These are phyloP conservation scores for Phytophthora kernoviae DNA, from an alignment of 352 stramenopile genomes.

Conservation along the genomic window DNA sequence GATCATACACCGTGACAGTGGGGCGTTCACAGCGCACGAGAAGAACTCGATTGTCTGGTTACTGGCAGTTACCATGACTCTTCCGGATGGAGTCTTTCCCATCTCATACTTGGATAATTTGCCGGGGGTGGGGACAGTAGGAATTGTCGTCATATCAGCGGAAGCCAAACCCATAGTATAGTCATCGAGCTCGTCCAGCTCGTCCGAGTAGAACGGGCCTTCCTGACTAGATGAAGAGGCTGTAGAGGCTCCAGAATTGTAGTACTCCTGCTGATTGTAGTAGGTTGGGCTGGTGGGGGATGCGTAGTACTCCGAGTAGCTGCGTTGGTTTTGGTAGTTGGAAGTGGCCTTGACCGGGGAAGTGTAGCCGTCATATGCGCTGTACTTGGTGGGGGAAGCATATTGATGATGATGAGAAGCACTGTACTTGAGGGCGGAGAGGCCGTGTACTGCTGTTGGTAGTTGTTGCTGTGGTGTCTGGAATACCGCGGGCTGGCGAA, in stretches of 20 bases:
- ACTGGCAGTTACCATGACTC: slow-evolving; percentile 73
- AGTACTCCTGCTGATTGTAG: slow-evolving; percentile 71
- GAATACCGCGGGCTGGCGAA: slow-evolving; percentile 45
- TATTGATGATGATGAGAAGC: slow-evolving; percentile 26
- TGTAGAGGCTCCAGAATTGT: slow-evolving; percentile 75
- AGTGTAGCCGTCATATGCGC: slow-evolving; percentile 33
- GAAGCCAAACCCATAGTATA: slow-evolving; percentile 54
- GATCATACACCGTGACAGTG: slow-evolving; percentile 64
- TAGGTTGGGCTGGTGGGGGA: slow-evolving; percentile 41
- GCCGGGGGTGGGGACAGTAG: slow-evolving; percentile 71
- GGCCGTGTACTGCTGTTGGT: slow-evolving; percentile 27
- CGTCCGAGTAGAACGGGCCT: slow-evolving; percentile 71
- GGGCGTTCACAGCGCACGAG: slow-evolving; percentile 77
- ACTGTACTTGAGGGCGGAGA: slow-evolving; percentile 30
- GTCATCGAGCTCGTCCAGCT: slow-evolving; percentile 76
- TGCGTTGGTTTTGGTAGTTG: slow-evolving; percentile 19
- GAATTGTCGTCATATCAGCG: slow-evolving; percentile 79
- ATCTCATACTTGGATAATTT: slow-evolving; percentile 77
- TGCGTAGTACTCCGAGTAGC: slow-evolving; percentile 50
- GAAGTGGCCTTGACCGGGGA: slow-evolving; percentile 41
- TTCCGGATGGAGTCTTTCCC: slow-evolving; percentile 78
- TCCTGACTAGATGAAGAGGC: slow-evolving; percentile 83
- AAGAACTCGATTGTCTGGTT: slow-evolving; percentile 91
- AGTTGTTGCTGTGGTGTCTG: slow-evolving; percentile 36
- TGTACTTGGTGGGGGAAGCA: slow-evolving; percentile 39